phyloP scores from a whole-genome alignment of 371 early-diverging fungal species.

The Mucor saturninus region DNA sequence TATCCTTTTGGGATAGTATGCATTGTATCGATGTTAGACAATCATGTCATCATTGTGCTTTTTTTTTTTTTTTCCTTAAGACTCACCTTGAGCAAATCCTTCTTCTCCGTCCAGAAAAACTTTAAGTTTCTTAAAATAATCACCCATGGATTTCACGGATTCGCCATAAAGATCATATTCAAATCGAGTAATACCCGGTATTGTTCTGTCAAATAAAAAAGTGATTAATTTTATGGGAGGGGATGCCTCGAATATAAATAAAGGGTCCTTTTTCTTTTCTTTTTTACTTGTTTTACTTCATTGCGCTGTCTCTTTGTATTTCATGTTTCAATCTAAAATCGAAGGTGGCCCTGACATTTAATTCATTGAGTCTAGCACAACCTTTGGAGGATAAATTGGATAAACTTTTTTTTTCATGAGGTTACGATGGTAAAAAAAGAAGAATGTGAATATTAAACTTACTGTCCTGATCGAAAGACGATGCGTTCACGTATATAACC shows the following conservation, averaged over 20 bases:
- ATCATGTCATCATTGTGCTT: not conserved
- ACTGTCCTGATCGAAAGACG: slow-evolving; percentile 42
- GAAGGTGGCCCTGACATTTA: slow-evolving; percentile 59
- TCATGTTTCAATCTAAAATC: slow-evolving; percentile 66
- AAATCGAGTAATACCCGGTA: slow-evolving; percentile 19
- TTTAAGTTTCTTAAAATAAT: slow-evolving; percentile 13
- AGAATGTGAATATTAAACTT: not conserved
- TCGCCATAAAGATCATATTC: slow-evolving; percentile 23
- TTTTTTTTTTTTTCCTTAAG: not conserved
- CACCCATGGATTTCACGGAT: slow-evolving; percentile 14
- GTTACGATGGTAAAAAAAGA: not conserved
- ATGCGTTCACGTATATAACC: slow-evolving; percentile 54
- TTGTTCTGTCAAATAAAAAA: slow-evolving; percentile 12
- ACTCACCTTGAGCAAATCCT: slow-evolving; percentile 28
- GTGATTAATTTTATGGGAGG: not conserved
- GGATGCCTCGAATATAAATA: too few relatives aligned
- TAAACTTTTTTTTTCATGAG: slow-evolving; percentile 21
- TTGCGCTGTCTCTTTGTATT: slow-evolving; percentile 48
- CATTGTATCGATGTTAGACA: not conserved
- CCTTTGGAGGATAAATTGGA: slow-evolving; percentile 51
- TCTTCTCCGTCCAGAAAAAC: slow-evolving; percentile 25
- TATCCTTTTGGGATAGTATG: slow-evolving; percentile 9
- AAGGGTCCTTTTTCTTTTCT: too few relatives aligned
- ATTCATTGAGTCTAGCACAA: slow-evolving; percentile 40
- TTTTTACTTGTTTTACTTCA: slow-evolving; percentile 37